Conservation (phyloP, 2,329 filamentous ascomycete genomes). For the Intubia oerlemansii region DNA sequence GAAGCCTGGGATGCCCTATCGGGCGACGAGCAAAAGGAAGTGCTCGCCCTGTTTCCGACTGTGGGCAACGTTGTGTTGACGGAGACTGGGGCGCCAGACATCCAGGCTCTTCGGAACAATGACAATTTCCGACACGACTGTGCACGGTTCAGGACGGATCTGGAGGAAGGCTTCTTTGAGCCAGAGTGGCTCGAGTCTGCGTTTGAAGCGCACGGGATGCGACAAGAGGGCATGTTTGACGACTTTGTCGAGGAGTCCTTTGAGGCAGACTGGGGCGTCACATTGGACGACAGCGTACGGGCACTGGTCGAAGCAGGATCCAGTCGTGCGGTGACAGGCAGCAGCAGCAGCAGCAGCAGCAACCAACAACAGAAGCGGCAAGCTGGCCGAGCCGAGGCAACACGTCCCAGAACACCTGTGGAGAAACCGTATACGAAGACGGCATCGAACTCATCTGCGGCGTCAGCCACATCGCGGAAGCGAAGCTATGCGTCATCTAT, state of each 20-base stretch:
- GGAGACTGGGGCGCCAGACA: constrained; percentile 14
- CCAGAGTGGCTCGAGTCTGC: constrained; percentile 29
- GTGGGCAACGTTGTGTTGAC: constrained; percentile 11
- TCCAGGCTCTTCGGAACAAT: constrained; percentile 17
- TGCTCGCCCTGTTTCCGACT: constrained; percentile 15
- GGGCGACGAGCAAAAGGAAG: constrained; percentile 12
- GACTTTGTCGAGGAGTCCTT: constrained; percentile 23
- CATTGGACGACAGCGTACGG: too few relatives aligned
- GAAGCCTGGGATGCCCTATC: constrained; percentile 17
- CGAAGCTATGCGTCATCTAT: too few relatives aligned
- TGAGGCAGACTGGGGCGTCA: constrained; percentile 25
- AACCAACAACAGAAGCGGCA: too few relatives aligned
- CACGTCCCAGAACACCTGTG: too few relatives aligned
- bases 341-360: too few relatives aligned
- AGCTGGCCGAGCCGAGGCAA: constrained; percentile 15
- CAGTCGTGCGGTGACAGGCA: too few relatives aligned
- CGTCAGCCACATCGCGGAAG: too few relatives aligned
- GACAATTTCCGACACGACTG: constrained; percentile 22
- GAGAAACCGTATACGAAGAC: background rate
- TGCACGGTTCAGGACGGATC: constrained; percentile 20
- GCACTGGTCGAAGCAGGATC: too few relatives aligned
- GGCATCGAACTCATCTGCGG: too few relatives aligned
- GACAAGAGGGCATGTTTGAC: constrained; percentile 27
- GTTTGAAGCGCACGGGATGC: constrained; percentile 26
- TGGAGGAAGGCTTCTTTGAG: constrained; percentile 27